Evolutionary conservation across 495 filamentous ascomycete species (phyloP), one percentile per base, ranked within the genome.

Genomic region (Massariosphaeria phaeospora): DNA sequence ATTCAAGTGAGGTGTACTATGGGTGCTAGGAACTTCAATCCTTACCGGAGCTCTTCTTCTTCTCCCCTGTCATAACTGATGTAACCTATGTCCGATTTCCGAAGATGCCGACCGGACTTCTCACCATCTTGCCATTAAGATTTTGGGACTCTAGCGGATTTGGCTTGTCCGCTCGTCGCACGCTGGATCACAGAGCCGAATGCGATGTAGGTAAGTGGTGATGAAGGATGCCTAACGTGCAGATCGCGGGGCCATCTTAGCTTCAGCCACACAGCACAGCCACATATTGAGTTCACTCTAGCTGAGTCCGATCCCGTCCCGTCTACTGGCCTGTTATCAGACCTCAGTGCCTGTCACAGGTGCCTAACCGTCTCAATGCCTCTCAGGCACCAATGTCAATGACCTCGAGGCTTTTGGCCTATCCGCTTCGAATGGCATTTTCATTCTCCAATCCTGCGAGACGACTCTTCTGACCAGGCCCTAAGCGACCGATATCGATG

Each of bases 331-430:
- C 48, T 42, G 35, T 26, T 33, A 35, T 21, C 13, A 27, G 48
- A 41, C 44, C 30, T 44, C 54, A 46, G 51, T 40, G 29, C 44
- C 46, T 57, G 30, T 23, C 25, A 51, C 48, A 45, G 58, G 59
- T 54, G 52, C 59, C 59, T 62, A 46, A 49, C 41, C 21, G 8
- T n/a, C 34, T 40, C 59, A 35, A 62, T 62, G 59, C 38, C 29
- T 47, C 43, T 47, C 47, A 57, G 40, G 39, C 47, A 48, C 47
- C 48, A 24, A 52, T 34, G 24, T 62, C 20, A 40, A 53, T 62
- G 52, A 57, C 59, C 52, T 45, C 43, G 17, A 46, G 53, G 42
- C 31, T 48, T 20, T 1, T 25, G 42, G 27, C 18, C 48, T 45
- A 12, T 30, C 24, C 18, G 6, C 48, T 18, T 39, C 39, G 26